phyloP scores from a whole-genome alignment of 495 filamentous ascomycete genomes.

The Amniculicola lignicola region DNA sequence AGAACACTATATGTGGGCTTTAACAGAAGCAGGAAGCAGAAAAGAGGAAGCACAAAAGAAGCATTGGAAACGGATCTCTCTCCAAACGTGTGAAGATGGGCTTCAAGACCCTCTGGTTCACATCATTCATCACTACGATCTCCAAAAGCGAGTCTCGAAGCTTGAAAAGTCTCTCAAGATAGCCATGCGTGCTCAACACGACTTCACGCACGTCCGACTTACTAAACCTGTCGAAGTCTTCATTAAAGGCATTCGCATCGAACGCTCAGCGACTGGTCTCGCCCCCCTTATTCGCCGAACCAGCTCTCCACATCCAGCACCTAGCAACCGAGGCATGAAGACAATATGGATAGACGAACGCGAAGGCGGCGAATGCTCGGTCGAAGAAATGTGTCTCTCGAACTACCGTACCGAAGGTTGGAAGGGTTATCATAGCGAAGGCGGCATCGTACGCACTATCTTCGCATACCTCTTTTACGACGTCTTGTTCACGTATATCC shows the following conservation, averaged over 20 bases:
- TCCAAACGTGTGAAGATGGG: slow-evolving; percentile 80
- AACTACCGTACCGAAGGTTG: slow-evolving; percentile 79
- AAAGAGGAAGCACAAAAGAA: slow-evolving; percentile 67
- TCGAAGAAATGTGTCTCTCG: slow-evolving; percentile 90
- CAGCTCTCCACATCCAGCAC: slow-evolving; percentile 28
- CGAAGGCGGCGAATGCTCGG: slow-evolving; percentile 67
- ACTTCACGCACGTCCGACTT: slow-evolving; percentile 82
- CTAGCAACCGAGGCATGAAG: slow-evolving; percentile 55
- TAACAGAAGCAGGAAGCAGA: slow-evolving; percentile 52
- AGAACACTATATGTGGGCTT: slow-evolving; percentile 83
- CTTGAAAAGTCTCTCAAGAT: slow-evolving; percentile 81
- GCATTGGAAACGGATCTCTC: slow-evolving; percentile 75
- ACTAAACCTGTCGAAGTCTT: slow-evolving; percentile 69
- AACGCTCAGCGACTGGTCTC: slow-evolving; percentile 41
- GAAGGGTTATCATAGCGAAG: slow-evolving; percentile 93
- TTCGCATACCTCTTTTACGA: slow-evolving; percentile 93
- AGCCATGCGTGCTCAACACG: slow-evolving; percentile 83
- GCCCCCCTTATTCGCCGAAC: slow-evolving; percentile 7
- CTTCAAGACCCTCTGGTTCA: slow-evolving; percentile 86
- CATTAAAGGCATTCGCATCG: slow-evolving; percentile 73
- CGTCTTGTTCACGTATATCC: slow-evolving; percentile 87
- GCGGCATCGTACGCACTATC: slow-evolving; percentile 82
- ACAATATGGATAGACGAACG: slow-evolving; percentile 78
- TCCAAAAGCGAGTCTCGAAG: slow-evolving; percentile 88
- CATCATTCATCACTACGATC: slow-evolving; percentile 86